Percentiles rank a stretch among this genome's conserved stretches.
Evolutionary conservation across 345 rosid genomes (phyloP).

Genomic region (Lagerstroemia speciosa): DNA sequence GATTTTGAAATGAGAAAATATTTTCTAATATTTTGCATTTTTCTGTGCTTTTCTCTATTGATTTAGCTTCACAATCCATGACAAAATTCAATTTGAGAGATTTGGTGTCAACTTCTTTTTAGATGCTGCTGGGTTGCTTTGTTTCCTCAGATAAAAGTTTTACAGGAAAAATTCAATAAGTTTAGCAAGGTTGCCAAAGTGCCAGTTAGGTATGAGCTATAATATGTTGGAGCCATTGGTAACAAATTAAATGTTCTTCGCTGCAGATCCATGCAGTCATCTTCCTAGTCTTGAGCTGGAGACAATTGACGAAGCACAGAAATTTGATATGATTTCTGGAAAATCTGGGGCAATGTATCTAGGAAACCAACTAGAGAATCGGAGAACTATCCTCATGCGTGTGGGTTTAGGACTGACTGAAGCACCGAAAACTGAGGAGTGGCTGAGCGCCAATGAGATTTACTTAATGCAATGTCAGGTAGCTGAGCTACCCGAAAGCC

Average conservation of each 20-base stretch:
- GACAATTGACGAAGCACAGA: neutral
- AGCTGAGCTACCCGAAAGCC: slow-evolving; percentile 12
- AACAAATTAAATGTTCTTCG: neutral
- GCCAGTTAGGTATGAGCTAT: neutral
- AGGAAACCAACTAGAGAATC: neutral
- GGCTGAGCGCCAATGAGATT: slow-evolving; percentile 16
- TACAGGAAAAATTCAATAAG: neutral
- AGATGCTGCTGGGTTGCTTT: neutral
- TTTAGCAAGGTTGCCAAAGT: neutral
- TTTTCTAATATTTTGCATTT: too few relatives aligned
- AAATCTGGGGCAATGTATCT: neutral
- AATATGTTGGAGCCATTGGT: neutral
- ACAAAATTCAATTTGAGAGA: neutral
- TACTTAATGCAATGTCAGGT: slow-evolving; percentile 7
- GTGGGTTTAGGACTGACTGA: slow-evolving; percentile 1
- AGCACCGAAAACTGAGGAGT: slow-evolving; percentile 15
- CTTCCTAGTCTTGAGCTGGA: neutral
- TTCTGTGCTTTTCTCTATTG: neutral
- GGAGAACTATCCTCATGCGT: neutral
- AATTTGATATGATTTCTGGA: neutral
- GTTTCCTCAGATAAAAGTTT: neutral
- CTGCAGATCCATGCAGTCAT: neutral
- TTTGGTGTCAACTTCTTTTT: neutral
- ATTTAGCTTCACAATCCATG: neutral
- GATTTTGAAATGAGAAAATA: too few relatives aligned